phyloP scores from a whole-genome alignment of 768 basidiomycete genomes.

The Amanita rimosa region DNA sequence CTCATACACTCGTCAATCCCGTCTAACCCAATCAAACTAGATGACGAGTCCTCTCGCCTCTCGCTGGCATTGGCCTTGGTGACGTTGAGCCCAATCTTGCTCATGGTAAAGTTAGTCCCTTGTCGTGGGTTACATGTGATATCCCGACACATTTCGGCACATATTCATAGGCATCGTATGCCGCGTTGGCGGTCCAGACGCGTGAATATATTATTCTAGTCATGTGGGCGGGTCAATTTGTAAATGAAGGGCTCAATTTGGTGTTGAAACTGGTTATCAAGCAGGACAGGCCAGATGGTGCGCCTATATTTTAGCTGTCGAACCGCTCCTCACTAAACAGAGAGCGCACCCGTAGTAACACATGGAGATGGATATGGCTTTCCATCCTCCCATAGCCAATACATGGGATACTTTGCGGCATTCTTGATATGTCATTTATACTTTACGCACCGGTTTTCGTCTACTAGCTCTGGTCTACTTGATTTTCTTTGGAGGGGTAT shows the following conservation, averaged over 20 bases:
- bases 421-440: conserved; percentile 68
- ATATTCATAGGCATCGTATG: conserved; percentile 57
- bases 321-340: neutral
- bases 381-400: conserved; percentile 84
- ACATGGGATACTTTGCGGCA: conserved; percentile 79
- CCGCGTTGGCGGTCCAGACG: conserved; percentile 59
- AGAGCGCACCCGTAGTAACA: conserved; percentile 24
- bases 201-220: conserved; percentile 71
- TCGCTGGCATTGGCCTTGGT: conserved; percentile 50
- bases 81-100: conserved; percentile 57
- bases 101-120: conserved; percentile 40
- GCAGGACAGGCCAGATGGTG: conserved; percentile 59
- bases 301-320: conserved; percentile 11
- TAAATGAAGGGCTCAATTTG: conserved; percentile 61
- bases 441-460: conserved; percentile 53
- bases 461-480: conserved; percentile 37
- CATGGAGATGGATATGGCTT: conserved; percentile 73
- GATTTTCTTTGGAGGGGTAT: conserved; percentile 38
- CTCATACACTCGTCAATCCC: conserved; percentile 1
- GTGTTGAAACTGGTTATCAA: conserved; percentile 56
- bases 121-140: conserved; percentile 3
- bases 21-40: conserved; percentile 19
- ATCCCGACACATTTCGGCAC: neutral
- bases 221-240: conserved; percentile 77
- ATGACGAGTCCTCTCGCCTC: conserved; percentile 47